Conservation (phyloP, 371 early-diverging fungal species). For the Mortierella sp. region DNA sequence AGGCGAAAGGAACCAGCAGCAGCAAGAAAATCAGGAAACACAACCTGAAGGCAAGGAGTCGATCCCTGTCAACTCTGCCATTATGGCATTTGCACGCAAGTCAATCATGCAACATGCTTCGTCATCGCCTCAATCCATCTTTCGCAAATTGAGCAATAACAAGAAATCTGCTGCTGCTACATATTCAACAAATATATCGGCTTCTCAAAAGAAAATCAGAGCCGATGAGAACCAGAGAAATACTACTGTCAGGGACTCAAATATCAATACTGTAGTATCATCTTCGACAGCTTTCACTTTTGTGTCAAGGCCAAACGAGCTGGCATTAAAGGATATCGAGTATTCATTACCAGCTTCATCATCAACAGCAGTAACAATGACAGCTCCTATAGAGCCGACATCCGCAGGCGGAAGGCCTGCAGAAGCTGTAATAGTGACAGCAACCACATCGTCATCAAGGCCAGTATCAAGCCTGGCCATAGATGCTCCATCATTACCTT, state of each 20-base stretch:
- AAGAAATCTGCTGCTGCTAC: not conserved
- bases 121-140: constrained; percentile 24
- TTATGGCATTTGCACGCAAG: constrained; percentile 43
- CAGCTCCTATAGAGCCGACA: not conserved
- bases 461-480: not conserved
- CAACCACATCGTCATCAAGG: not conserved
- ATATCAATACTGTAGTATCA: not conserved
- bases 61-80: constrained; percentile 4
- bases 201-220: not conserved
- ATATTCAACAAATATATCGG: not conserved
- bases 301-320: constrained; percentile 3
- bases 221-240: not conserved
- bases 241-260: not conserved
- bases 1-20: not conserved
- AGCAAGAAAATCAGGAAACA: constrained; percentile 1
- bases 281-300: constrained; percentile 12
- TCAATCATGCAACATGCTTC: constrained; percentile 43
- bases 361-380: not conserved
- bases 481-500: not conserved
- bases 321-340: not conserved
- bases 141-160: constrained; percentile 22
- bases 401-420: not conserved
- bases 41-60: not conserved
- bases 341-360: not conserved
- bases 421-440: not conserved